A percentile compares a stretch with the other conserved stretches of the same genome.
phyloP scores from a whole-genome alignment of 1,139 yeast genomes.

The Sporopachydermia cereana region DNA sequence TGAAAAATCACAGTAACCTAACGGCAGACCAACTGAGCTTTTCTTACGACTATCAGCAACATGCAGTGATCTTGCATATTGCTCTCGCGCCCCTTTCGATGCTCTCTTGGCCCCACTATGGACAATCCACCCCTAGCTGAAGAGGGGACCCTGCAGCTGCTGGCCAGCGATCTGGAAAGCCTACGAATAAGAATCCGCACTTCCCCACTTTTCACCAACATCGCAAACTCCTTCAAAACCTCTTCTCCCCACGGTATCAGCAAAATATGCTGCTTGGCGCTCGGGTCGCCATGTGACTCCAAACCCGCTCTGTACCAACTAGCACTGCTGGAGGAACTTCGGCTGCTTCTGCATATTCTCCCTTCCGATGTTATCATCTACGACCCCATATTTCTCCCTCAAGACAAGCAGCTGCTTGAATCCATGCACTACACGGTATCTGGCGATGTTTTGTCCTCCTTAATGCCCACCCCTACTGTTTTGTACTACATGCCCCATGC shows the following conservation, averaged over 20 bases:
- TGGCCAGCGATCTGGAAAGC: neutral
- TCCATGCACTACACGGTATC: conserved; percentile 11
- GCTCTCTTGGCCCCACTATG: no score
- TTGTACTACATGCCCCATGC: conserved; percentile 68
- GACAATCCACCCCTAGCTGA: neutral
- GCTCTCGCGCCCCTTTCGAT: no score
- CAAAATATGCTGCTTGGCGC: conserved; percentile 52
- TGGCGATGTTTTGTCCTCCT: conserved; percentile 20
- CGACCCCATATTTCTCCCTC: conserved; percentile 49
- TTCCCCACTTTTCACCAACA: neutral
- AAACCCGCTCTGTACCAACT: conserved; percentile 52
- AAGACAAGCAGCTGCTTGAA: conserved; percentile 20
- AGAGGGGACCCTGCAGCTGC: neutral
- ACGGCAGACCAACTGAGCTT: no score
- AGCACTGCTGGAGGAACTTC: conserved; percentile 38
- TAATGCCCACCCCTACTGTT: conserved; percentile 16
- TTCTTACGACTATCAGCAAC: no score
- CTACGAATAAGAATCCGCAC: neutral
- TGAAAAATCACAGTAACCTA: no score
- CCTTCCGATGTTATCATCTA: conserved; percentile 33
- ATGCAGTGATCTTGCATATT: no score
- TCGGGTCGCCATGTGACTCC: conserved; percentile 54
- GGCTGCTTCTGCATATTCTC: conserved; percentile 17
- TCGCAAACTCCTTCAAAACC: neutral
- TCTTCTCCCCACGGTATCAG: conserved; percentile 13